A percentile compares a stretch with the other conserved stretches of the same genome.
Conservation (phyloP, 768 basidiomycete genomes). For the Lentinula lateritia region DNA sequence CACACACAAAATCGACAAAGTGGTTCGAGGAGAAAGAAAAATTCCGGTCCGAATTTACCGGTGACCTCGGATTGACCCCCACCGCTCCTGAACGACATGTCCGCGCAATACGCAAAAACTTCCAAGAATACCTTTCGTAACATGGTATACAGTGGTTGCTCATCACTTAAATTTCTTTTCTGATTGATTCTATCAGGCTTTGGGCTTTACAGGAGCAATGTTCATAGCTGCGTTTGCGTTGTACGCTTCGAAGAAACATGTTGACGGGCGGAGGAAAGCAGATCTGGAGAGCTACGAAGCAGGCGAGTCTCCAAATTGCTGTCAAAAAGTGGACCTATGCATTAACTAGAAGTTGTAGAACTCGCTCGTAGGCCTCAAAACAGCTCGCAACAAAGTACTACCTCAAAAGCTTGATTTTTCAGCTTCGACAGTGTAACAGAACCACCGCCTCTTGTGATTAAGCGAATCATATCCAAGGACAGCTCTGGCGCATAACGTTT, state of each 20-base stretch:
- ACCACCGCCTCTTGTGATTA: too few relatives aligned
- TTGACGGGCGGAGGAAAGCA: neutral
- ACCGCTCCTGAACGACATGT: neutral
- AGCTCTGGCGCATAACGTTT: too few relatives aligned
- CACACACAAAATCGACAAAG: too few relatives aligned
- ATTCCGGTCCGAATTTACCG: too few relatives aligned
- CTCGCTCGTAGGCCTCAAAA: neutral
- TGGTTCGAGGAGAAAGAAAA: too few relatives aligned
- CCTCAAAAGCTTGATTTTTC: neutral
- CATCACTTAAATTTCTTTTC: neutral
- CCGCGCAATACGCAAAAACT: neutral
- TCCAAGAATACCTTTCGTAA: neutral
- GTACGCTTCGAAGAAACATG: neutral
- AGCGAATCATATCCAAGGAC: too few relatives aligned
- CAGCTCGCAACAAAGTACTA: neutral
- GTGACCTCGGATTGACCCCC: neutral
- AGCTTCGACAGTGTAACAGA: too few relatives aligned
- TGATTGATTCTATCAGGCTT: neutral
- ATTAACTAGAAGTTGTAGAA: neutral
- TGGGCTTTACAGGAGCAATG: conserved; percentile 1
- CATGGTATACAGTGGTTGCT: neutral
- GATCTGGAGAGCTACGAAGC: neutral
- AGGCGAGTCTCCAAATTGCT: neutral
- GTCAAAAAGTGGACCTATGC: neutral
- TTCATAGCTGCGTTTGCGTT: neutral